phyloP scores from a whole-genome alignment of 805 yeast genomes.

The Wickerhamiella azymoides region DNA sequence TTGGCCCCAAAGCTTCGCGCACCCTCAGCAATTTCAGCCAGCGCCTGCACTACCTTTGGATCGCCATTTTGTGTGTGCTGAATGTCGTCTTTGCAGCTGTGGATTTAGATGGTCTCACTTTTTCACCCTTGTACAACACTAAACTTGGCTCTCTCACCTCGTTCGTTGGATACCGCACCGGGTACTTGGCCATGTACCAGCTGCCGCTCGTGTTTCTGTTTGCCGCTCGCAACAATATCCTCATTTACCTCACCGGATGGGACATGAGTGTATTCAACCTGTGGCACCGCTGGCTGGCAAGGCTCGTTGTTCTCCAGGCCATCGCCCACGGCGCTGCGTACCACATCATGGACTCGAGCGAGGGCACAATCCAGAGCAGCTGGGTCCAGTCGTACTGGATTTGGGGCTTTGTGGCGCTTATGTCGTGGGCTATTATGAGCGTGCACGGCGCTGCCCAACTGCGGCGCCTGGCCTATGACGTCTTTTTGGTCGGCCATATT shows the following conservation, averaged over 20 bases:
- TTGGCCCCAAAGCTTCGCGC: background rate
- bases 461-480: slow-evolving; percentile 42
- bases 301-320: slow-evolving; percentile 33
- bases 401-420: slow-evolving; percentile 20
- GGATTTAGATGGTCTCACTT: background rate
- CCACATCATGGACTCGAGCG: slow-evolving; percentile 24
- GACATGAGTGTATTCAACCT: slow-evolving; percentile 39
- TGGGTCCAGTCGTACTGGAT: slow-evolving; percentile 16
- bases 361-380: slow-evolving; percentile 14
- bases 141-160: slow-evolving; percentile 1
- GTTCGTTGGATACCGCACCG: slow-evolving; percentile 26
- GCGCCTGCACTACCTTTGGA: slow-evolving; percentile 6
- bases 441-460: slow-evolving; percentile 38
- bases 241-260: slow-evolving; percentile 43
- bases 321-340: slow-evolving; percentile 44
- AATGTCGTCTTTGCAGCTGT: background rate
- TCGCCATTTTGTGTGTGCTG: background rate
- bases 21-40: background rate
- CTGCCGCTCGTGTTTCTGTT: slow-evolving; percentile 48
- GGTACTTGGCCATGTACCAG: slow-evolving; percentile 14
- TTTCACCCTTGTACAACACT: background rate
- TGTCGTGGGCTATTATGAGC: slow-evolving; percentile 24
- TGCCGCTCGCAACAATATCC: slow-evolving; percentile 57
- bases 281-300: slow-evolving; percentile 51
- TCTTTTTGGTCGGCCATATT: slow-evolving; percentile 44